Evolutionary conservation across 352 stramenopile species (phyloP), one percentile per base, ranked within the genome.

Genomic region (Globisporangium viniferum): DNA sequence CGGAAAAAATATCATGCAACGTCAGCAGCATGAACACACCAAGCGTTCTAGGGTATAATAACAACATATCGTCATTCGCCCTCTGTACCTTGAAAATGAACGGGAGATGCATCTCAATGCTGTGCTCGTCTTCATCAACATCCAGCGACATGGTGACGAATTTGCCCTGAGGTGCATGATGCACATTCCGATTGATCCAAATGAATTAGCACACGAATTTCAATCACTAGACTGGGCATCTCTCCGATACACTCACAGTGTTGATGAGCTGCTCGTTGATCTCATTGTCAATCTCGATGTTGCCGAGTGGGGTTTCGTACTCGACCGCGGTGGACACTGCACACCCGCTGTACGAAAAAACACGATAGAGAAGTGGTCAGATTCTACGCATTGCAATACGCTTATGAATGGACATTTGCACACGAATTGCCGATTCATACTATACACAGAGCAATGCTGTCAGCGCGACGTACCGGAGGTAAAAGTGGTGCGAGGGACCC

Each of bases 51-150:
- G 31, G 31, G 31, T 33, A 53, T 44, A 41, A 10, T 20, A 24
- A 35, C 24, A 20, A n/a, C 20, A 66, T 46, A 3, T 18, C 48
- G 4, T 2, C n/a, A 56, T 29, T 3, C 55, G 24, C 31, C 18
- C 18, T n/a, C 4, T 60, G n/a, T 8, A 94, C 84, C 76, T 98
- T 97, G 68, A 84, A 81, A 65, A 98, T 90, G 68, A 95, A 99
- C 18, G 97, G 97, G 69, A 99, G 90, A 66, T 99, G 96, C 95
- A 99, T 98, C 77, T 99, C 97, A 59, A 98, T 98, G 59, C 91
- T 98, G 76, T 98, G 95, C 75, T 99, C 97, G 48, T 97, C 82
- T 69, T 99, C 95, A 70, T 99, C 97, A 5, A 97, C 88, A 56
- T 84, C 80, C 63, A 92, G 79, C 35, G 84, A 86, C 84, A 95